These are phyloP conservation scores for Alternaria alternata DNA, from an alignment of 2,329 filamentous ascomycete genomes.

Conservation along the genomic window DNA sequence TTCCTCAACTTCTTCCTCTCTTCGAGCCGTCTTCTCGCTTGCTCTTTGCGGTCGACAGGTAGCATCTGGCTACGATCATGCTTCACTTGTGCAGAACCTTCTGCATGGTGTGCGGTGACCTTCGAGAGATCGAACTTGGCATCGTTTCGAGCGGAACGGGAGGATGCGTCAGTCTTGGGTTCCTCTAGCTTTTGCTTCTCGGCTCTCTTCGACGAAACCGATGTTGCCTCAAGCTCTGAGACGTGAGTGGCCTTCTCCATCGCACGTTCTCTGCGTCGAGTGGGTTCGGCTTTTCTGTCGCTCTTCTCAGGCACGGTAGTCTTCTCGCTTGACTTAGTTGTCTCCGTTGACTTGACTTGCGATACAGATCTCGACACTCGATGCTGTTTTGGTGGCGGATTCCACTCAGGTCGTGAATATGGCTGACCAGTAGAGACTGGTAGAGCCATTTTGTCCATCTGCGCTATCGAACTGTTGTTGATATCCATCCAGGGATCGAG, in stretches of 20 bases:
- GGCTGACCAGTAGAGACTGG: constrained; percentile 40
- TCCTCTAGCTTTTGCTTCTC: neutral
- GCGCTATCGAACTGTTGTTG: constrained; percentile 39
- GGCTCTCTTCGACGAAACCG: constrained; percentile 1
- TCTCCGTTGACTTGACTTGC: constrained; percentile 12
- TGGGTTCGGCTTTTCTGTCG: constrained; percentile 5
- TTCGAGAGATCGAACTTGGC: constrained; percentile 34
- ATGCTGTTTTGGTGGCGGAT: constrained; percentile 29
- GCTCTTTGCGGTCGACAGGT: constrained; percentile 36
- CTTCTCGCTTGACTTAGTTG: constrained; percentile 14
- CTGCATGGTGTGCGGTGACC: constrained; percentile 34
- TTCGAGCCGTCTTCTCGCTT: constrained; percentile 36
- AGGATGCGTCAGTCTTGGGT: neutral
- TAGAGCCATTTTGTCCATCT: constrained; percentile 45
- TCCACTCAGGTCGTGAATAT: constrained; percentile 35
- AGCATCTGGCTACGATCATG: constrained; percentile 29
- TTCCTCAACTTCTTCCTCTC: constrained; percentile 41
- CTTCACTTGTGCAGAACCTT: constrained; percentile 30
- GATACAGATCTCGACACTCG: constrained; percentile 29
- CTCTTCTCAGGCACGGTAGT: constrained; percentile 1
- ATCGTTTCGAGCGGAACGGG: constrained; percentile 19
- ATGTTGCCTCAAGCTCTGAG: constrained; percentile 15
- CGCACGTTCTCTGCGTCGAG: neutral
- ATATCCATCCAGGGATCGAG: constrained; percentile 44
- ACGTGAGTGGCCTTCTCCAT: constrained; percentile 7